Evolutionary conservation across 108 stramenopile species (phyloP).

Genomic region (Nannochloropsis salina): DNA sequence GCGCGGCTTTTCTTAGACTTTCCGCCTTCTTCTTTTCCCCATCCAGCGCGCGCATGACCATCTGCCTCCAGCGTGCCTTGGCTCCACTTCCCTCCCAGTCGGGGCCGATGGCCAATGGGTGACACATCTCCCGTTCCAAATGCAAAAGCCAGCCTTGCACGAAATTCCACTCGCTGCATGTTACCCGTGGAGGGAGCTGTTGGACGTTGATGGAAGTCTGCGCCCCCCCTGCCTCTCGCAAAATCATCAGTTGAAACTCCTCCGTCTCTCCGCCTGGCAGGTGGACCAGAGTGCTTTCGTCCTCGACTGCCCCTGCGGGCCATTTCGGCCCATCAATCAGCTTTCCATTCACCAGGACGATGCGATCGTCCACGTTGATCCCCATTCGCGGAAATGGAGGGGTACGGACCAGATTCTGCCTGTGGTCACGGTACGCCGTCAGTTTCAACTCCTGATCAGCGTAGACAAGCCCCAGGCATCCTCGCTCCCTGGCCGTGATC

Average conservation of each 20-base stretch:
- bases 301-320: background rate
- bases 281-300: background rate
- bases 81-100: background rate
- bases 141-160: background rate
- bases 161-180: background rate
- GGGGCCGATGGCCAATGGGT: background rate
- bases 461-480: background rate
- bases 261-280: background rate
- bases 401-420: background rate
- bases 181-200: background rate
- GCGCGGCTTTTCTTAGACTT: background rate
- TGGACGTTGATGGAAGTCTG: background rate
- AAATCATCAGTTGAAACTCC: slow-evolving; percentile 14
- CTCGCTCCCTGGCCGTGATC: slow-evolving; percentile 6
- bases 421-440: background rate
- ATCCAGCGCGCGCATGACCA: background rate
- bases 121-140: background rate
- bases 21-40: background rate
- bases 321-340: background rate
- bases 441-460: slow-evolving; percentile 1
- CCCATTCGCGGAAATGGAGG: slow-evolving; percentile 3
- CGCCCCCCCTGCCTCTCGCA: background rate
- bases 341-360: background rate
- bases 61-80: background rate
- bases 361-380: slow-evolving; percentile 17